phyloP scores from a whole-genome alignment of 192 early-diverging fungal species.

The Backusella mclennaniae region DNA sequence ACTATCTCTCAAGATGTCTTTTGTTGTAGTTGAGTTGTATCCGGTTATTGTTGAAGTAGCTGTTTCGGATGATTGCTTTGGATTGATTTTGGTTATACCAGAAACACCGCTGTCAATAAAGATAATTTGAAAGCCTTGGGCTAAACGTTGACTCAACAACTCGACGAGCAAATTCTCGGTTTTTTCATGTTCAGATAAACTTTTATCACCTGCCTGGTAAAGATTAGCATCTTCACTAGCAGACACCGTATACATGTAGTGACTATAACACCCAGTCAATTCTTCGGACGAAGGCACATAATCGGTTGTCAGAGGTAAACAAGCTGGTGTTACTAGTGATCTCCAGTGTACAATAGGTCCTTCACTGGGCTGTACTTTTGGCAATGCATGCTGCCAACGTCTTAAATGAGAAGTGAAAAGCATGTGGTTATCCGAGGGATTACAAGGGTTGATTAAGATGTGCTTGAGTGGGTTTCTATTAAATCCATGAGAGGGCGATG shows the following conservation, averaged over 20 bases:
- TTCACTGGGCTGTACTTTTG: constrained; percentile 50
- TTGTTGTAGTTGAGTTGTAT: neutral
- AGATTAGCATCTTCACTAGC: constrained; percentile 47
- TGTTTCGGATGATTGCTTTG: neutral
- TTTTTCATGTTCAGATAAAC: constrained; percentile 36
- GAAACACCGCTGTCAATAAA: constrained; percentile 35
- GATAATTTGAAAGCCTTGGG: constrained; percentile 92
- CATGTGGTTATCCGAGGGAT: constrained; percentile 54
- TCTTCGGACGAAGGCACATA: constrained; percentile 74
- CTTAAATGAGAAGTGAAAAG: constrained; percentile 64
- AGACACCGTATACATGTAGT: constrained; percentile 76
- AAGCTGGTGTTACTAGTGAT: constrained; percentile 90
- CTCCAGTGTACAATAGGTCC: constrained; percentile 80
- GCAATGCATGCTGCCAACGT: constrained; percentile 91
- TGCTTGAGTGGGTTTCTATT: constrained; percentile 23
- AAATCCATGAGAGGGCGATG: constrained; percentile 22
- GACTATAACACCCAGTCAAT: constrained; percentile 63
- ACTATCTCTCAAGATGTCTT: constrained; percentile 2
- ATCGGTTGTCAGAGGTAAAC: constrained; percentile 90
- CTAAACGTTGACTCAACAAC: constrained; percentile 84
- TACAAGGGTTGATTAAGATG: constrained; percentile 67
- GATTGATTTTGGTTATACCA: constrained; percentile 6
- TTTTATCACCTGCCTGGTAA: constrained; percentile 40
- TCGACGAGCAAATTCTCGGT: constrained; percentile 72
- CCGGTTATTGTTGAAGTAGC: neutral